Evolutionary conservation across 225 moss, liverwort and hornwort genomes (phyloP), one percentile per base, ranked within the genome.

Genomic region (Neckera pumila): DNA sequence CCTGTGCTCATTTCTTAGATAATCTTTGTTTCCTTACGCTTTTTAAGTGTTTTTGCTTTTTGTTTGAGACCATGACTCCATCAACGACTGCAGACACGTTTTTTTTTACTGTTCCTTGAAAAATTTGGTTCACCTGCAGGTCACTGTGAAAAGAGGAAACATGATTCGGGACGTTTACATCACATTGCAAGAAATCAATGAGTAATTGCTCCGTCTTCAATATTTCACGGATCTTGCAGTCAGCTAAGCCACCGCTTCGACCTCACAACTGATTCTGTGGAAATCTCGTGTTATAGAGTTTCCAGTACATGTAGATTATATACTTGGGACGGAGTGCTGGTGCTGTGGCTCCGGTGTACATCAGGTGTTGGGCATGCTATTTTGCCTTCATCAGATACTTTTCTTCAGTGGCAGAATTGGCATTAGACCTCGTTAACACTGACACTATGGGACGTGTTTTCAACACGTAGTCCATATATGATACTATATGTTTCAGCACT

Each of bases 71-170:
- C 26, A 36, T 51, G 59, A 59, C 58, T 58, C 17, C 53, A 61
- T 80, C 40, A 22, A 69, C 11, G 16, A 80, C 14, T 73, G 20
- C 73, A 43, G 31, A 28, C 58, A 57, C 57, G 26, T 66, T 80
- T 83, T 17, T n/a, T n/a, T 38, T 86, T 36, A 80, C 75, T 43
- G 14, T 19, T 80, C 13, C 45, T 21, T 86, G 43, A 3, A 76
- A 67, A 40, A 25, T 51, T 59, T 86, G 80, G 49, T 77, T 54
- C 28, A 40, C 82, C 34, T 90, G 91, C 94, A 94, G 94, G 91
- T 94, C 43, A 94, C 94, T 26, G 92, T 94, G 85, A 94, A 92
- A 62, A 90, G 94, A 59, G 93, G 93, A 53, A 93, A 67, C 80
- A 76, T 92, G 86, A 65, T 93, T 75, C 93, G 94, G 63, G 94